Evolutionary conservation across 129 eudicot species (phyloP), one percentile per base, ranked within the genome.

Genomic region (Escallonia herrerae): DNA sequence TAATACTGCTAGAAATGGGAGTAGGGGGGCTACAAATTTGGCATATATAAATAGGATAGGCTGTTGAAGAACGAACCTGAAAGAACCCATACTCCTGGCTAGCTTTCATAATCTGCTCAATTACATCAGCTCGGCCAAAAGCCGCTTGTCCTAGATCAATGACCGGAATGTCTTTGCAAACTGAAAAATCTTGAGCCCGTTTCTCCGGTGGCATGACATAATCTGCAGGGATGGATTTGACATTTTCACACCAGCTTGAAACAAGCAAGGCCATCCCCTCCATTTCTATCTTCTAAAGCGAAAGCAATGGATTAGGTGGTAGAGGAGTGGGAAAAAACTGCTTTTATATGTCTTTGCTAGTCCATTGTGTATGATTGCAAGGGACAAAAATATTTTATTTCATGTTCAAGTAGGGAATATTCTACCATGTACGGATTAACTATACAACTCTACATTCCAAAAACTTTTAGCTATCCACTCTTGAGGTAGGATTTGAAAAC

Each of bases 131-230:
- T 39, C 76, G 69, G 6, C 60, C 61, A 40, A 12, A 58, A 8
- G 68, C 71, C 42, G 49, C 46, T 46, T 62, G 59, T 60, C 46
- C 70, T 56, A 77, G 75, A 70, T 77, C 56, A 42, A 82, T 72
- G n/a, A 82, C 81, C 0, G 87, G 87, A 59, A 82, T 70, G 22
- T 77, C 83, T 3, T 67, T 74, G 73, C 73, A 70, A 43, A 77
- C 46, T 7, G 68, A 41, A 37, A 76, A 76, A 45, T 73, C 69
- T 1, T 59, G 59, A 1, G 80, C 56, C 62, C 86, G 73, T 61
- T 58, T 53, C 54, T 82, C 83, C 7, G 80, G 80, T 70, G 87
- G 87, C 80, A 82, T 74, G 14, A 82, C 41, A 13, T 82, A 82
- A 76, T 74, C 70, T 12, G 64, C 60, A 56, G 87, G 87, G 15